Conservation (phyloP, 805 yeast species). For the Saturnispora diversa region DNA sequence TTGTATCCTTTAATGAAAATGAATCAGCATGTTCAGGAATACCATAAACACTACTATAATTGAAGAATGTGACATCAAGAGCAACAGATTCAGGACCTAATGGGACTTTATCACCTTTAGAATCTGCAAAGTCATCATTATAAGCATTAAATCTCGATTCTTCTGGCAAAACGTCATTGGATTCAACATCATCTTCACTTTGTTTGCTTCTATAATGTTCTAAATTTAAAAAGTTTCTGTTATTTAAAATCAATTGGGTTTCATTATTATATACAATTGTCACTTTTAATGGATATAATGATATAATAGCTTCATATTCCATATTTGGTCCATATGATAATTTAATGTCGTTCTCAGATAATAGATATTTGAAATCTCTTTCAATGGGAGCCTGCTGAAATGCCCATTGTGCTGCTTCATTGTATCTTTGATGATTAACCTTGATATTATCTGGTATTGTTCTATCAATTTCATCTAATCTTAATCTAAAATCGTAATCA, state of each 20-base stretch:
- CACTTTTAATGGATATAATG: conserved; percentile 43
- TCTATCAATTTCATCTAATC: conserved; percentile 55
- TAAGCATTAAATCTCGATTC: conserved; percentile 65
- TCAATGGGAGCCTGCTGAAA: conserved; percentile 27
- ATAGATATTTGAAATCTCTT: conserved; percentile 21
- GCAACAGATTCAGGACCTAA: conserved; percentile 89
- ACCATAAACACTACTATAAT: conserved; percentile 69
- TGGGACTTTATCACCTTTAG: conserved; percentile 55
- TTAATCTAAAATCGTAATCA: conserved; percentile 52
- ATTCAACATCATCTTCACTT: conserved; percentile 29
- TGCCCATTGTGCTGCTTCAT: conserved; percentile 54
- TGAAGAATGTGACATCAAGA: conserved; percentile 60
- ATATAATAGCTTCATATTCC: conserved; percentile 37
- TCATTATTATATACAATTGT: conserved; percentile 38
- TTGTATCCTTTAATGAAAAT: conserved; percentile 65
- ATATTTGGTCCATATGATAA: conserved; percentile 31
- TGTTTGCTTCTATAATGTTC: conserved; percentile 65
- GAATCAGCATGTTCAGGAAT: conserved; percentile 94
- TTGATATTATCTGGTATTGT: conserved; percentile 5
- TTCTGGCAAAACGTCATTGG: conserved; percentile 40
- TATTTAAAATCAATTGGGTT: conserved; percentile 55
- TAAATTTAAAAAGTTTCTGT: conserved; percentile 59
- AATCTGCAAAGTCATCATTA: conserved; percentile 62
- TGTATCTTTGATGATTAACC: conserved; percentile 42
- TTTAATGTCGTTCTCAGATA: conserved; percentile 18